Base-by-base conservation (phyloP, 768 basidiomycete genomes). In the Collybiopsis confluens region DNA sequence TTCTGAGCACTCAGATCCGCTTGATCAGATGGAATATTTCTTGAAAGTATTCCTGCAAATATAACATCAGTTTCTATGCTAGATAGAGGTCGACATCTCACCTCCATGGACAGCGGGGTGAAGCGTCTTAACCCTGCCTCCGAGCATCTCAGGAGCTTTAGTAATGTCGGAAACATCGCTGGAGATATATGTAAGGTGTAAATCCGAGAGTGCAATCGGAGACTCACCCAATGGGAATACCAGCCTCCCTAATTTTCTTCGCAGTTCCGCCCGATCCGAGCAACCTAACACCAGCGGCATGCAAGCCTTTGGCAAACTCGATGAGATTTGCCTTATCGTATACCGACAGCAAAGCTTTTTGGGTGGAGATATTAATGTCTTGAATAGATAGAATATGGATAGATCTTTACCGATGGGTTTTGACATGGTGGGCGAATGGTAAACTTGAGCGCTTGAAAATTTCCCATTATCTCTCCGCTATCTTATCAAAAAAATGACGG, bases 31-130 rank as follows among this genome's bases (percentile, higher is more conserved):
- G 88, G 83, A 59, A 94, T 96, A 48, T 86, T 80, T 18, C 97
- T 87, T 4, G 97, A 94, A 40, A 99, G 85, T 59, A 99, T 99
- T 26, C 96, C 94, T 96, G 53, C 3, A 42, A 18, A 24, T 46
- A 9, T 13, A 52, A 23, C 5, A 40, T 40, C 26, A 52, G 21
- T 15, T 23, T 33, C 38, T 33, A 44, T 26, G 36, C 40, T 8
- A 28, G 49, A 2, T 40, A 16, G 11, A 28, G 10, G 15, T 27
- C 15, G 15, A 4, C 1, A 52, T 42, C 20, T 65, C 73, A 94
- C 95, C 97, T 67, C 97, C 97, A 62, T 99, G 97, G 18, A 99
- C 92, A 11, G 90, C 94, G 43, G 97, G 97, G 64, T 99, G 97
- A 9, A 99, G 83, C 2, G 97, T 99, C 75, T 99, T 98, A 54